Percentiles rank a stretch among this genome's conserved stretches.
Evolutionary conservation across 192 early-diverging fungal genomes (phyloP).

Genomic region (Coemansia sp.): DNA sequence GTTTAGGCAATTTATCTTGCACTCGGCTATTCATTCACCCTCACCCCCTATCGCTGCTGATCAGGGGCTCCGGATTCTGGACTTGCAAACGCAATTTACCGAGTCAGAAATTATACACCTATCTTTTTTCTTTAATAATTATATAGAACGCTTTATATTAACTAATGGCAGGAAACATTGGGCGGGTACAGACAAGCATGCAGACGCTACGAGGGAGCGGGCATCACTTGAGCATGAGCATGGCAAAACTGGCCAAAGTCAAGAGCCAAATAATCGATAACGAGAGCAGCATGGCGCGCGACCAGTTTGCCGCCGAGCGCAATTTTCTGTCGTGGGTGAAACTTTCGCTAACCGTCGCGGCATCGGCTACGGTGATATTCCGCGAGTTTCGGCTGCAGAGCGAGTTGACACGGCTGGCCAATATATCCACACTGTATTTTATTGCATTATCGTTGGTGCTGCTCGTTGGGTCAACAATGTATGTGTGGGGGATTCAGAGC

Average conservation of each 20-base stretch:
- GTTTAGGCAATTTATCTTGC: too few species aligned
- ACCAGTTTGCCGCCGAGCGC: conserved; percentile 49
- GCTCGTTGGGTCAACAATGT: conserved; percentile 20
- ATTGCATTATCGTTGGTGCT: conserved; percentile 21
- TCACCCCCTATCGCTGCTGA: not conserved
- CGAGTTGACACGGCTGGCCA: conserved; percentile 10
- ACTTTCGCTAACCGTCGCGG: conserved; percentile 27
- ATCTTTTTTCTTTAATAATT: not conserved
- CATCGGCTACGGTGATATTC: conserved; percentile 23
- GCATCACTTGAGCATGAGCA: not conserved
- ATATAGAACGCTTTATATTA: not conserved
- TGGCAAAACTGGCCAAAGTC: not conserved
- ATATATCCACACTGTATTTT: conserved; percentile 23
- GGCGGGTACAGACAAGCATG: not conserved
- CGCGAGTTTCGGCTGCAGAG: conserved; percentile 8
- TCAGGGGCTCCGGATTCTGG: conserved; percentile 4
- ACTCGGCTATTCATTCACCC: too few species aligned
- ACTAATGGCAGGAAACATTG: not conserved
- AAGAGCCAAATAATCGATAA: conserved; percentile 22
- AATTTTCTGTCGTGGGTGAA: conserved; percentile 53
- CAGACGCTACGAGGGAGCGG: not conserved
- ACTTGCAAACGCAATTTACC: not conserved
- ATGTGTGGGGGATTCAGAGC: conserved; percentile 19
- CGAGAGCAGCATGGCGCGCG: conserved; percentile 50
- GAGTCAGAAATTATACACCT: not conserved